phyloP scores from a whole-genome alignment of 2,329 filamentous ascomycete species.

The Penicillium sp. region DNA sequence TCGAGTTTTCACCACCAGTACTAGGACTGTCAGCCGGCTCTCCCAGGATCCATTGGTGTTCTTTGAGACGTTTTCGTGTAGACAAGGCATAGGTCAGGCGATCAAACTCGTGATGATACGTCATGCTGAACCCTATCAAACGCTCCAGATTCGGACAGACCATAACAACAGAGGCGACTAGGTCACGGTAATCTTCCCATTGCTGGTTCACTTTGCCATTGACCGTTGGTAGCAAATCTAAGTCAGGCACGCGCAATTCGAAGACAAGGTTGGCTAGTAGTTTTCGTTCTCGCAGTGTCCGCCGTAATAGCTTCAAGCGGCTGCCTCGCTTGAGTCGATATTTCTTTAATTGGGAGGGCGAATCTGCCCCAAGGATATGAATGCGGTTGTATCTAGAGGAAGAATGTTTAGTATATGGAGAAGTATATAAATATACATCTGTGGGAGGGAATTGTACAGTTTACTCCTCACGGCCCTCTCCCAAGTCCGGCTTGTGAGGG shows the following conservation, averaged over 20 bases:
- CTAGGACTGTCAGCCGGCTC: conserved; percentile 36
- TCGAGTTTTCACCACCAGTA: conserved; percentile 27
- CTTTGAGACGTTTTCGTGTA: conserved; percentile 50
- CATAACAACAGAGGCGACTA: conserved; percentile 56
- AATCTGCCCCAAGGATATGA: conserved; percentile 47
- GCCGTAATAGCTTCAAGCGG: conserved; percentile 51
- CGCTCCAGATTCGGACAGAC: conserved; percentile 56
- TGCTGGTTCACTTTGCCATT: conserved; percentile 38
- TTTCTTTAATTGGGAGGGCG: conserved; percentile 43
- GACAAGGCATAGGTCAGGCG: conserved; percentile 54
- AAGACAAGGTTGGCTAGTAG: conserved; percentile 50
- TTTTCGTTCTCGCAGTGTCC: conserved; percentile 51
- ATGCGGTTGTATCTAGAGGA: conserved; percentile 46
- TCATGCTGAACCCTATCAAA: conserved; percentile 51
- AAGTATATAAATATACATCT: background rate
- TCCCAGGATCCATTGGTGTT: conserved; percentile 55
- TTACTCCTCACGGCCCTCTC: conserved; percentile 48
- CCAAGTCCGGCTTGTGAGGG: conserved; percentile 55
- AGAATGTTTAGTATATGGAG: conserved; percentile 12
- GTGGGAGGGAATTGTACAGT: conserved; percentile 42
- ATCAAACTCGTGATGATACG: conserved; percentile 52
- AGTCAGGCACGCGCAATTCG: conserved; percentile 51
- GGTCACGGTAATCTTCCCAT: conserved; percentile 48
- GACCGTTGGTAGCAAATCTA: conserved; percentile 37
- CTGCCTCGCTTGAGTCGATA: conserved; percentile 48